Evolutionary conservation across 768 basidiomycete genomes (phyloP).

Genomic region (Panellus pusillus): DNA sequence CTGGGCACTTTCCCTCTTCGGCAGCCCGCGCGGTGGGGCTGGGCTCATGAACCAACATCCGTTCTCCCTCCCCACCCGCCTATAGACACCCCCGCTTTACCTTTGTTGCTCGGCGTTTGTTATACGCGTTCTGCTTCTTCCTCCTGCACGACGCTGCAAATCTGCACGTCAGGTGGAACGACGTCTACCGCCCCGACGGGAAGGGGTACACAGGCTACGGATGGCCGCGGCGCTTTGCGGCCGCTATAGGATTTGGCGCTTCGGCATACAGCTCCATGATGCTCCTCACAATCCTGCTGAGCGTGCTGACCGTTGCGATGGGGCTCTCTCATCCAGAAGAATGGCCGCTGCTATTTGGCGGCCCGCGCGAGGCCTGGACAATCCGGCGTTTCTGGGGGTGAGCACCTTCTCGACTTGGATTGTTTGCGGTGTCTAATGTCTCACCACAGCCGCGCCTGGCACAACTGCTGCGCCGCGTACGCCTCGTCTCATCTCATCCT

Average conservation of each 20-base stretch:
- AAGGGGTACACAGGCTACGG: constrained; percentile 9
- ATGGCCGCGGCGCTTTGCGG: constrained; percentile 15
- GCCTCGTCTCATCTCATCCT: not conserved
- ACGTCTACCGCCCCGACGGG: constrained; percentile 16
- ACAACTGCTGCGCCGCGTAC: constrained; percentile 14
- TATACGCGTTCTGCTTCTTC: constrained; percentile 9
- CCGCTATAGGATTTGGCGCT: constrained; percentile 7
- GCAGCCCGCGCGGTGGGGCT: constrained; percentile 29
- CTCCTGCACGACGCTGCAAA: constrained; percentile 25
- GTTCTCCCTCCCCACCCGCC: constrained; percentile 23
- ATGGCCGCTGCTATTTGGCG: constrained; percentile 42
- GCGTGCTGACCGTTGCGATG: constrained; percentile 25
- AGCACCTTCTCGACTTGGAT: constrained; percentile 15
- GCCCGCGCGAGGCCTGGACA: constrained; percentile 34
- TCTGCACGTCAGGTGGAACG: constrained; percentile 22
- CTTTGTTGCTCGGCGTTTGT: constrained; percentile 26
- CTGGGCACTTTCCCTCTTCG: constrained; percentile 27
- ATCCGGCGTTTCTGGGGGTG: constrained; percentile 43
- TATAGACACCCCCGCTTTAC: constrained; percentile 11
- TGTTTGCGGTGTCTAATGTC: not conserved
- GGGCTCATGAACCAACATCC: constrained; percentile 27
- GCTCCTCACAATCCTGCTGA: constrained; percentile 15
- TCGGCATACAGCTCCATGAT: constrained; percentile 6
- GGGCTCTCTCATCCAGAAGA: constrained; percentile 32
- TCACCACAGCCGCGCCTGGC: constrained; percentile 8